Evolutionary conservation across 2,329 filamentous ascomycete genomes (phyloP), one percentile per base, ranked within the genome.

Genomic region (Penicillium paneum): DNA sequence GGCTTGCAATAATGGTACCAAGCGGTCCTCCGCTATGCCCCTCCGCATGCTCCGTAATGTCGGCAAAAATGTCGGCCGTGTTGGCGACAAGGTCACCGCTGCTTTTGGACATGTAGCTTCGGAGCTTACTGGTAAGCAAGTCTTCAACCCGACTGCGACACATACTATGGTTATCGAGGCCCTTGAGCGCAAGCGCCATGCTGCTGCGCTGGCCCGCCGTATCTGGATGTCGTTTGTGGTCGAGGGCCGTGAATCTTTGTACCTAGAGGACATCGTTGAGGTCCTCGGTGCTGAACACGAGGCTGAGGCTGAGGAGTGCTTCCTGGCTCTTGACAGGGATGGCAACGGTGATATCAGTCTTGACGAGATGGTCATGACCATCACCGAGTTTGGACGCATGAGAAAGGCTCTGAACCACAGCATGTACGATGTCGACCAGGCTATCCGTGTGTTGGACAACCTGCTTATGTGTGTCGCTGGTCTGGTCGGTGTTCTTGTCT

Each of bases 181-280:
- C 8, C 80, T 97, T 31, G 92, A 97, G 73, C 93, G 91, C 76
- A 85, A 83, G 40, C 81, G 82, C 56, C 89, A 91, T 7, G 90
- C 91, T 0, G 92, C 97, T 71, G 94, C 94, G n/a, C 78, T 97
- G 54, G 92, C 90, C n/a, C 88, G 85, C 63, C 88, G 94, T 67
- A 87, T 97, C 59, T 97, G 94, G 94, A 96, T 97, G 90, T 97
- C 92, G 0, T 96, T 97, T 69, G 94, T 96, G 1, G 85, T 94
- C 4, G 93, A 97, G 73, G 91, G 91, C 64, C 86, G 86, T 55
- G 90, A 97, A 38, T 79, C 87, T 0, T 79, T 99, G 8, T 90
- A 83, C 62, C 74, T 83, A 8, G 91, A 96, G 5, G 94, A 99
- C 69, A 82, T 99, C 35, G 71, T 86, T 29, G 93, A 97, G 70